A percentile compares a stretch with the other conserved stretches of the same genome.
These are phyloP conservation scores for Coemansia sp. DNA, from an alignment of 192 early-diverging fungal species.

Conservation along the genomic window DNA sequence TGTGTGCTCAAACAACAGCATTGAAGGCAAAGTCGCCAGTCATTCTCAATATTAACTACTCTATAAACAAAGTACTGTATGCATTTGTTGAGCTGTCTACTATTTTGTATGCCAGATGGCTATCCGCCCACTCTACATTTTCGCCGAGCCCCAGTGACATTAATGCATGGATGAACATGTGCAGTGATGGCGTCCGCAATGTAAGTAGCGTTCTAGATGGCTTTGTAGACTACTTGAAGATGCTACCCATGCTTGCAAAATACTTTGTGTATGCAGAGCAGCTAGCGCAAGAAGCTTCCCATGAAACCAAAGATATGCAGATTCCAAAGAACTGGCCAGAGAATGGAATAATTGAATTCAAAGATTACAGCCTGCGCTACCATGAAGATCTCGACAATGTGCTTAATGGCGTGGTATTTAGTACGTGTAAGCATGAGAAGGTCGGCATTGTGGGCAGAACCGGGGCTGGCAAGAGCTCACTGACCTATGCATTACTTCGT, in stretches of 20 bases:
- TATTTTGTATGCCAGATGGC: background rate
- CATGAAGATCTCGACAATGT: conserved; percentile 23
- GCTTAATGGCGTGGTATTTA: conserved; percentile 34
- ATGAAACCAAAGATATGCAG: background rate
- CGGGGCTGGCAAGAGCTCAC: conserved; percentile 62
- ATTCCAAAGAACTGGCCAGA: conserved; percentile 49
- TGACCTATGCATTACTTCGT: conserved; percentile 56
- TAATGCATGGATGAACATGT: background rate
- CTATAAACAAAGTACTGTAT: background rate
- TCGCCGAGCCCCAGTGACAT: background rate
- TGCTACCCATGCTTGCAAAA: conserved; percentile 7
- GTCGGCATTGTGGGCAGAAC: conserved; percentile 53
- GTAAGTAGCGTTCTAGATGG: background rate
- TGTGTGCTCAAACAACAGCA: background rate
- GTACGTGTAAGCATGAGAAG: conserved; percentile 52
- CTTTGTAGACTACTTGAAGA: background rate
- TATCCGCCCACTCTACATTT: background rate
- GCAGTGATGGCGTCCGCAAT: background rate
- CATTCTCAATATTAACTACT: background rate
- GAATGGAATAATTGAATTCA: conserved; percentile 43
- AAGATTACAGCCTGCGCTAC: conserved; percentile 35
- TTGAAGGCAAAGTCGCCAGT: background rate
- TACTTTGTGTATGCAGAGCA: conserved; percentile 15
- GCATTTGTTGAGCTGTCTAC: background rate
- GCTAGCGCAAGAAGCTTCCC: conserved; percentile 59